phyloP scores from a whole-genome alignment of 495 filamentous ascomycete genomes.

The Amphirosellinia nigrospora region DNA sequence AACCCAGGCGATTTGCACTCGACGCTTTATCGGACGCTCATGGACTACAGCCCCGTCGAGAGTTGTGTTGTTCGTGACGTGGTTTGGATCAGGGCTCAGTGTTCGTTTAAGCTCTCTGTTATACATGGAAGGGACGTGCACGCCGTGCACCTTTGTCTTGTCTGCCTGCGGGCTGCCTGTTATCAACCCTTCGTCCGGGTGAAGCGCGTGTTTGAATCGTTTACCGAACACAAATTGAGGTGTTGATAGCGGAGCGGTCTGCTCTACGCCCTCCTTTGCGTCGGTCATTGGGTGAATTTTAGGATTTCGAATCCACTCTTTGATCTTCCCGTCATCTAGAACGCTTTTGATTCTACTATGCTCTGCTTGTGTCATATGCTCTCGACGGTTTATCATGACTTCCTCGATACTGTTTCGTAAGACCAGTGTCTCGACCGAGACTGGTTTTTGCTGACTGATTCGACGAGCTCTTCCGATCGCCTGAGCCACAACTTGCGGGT shows the following conservation, averaged over 20 bases:
- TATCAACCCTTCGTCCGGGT: slow-evolving; percentile 48
- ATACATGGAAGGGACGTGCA: slow-evolving; percentile 10
- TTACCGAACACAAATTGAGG: slow-evolving; percentile 68
- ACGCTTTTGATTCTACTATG: slow-evolving; percentile 69
- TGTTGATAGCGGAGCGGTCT: slow-evolving; percentile 61
- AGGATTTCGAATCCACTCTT: slow-evolving; percentile 77
- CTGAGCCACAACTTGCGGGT: slow-evolving; percentile 85
- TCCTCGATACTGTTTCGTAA: slow-evolving; percentile 85
- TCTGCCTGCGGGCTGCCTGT: slow-evolving; percentile 30
- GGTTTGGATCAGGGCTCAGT: slow-evolving; percentile 3
- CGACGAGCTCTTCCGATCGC: slow-evolving; percentile 90
- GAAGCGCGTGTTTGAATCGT: slow-evolving; percentile 41
- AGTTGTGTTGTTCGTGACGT: background rate
- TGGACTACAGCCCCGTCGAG: background rate
- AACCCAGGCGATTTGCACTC: slow-evolving; percentile 11
- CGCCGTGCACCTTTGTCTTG: background rate
- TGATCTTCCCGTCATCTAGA: slow-evolving; percentile 78
- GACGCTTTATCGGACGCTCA: slow-evolving; percentile 16
- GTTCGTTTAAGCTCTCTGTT: slow-evolving; percentile 28
- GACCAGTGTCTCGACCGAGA: slow-evolving; percentile 87
- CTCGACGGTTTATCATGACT: slow-evolving; percentile 73
- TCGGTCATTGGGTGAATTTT: slow-evolving; percentile 64
- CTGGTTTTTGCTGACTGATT: slow-evolving; percentile 81
- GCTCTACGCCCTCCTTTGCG: slow-evolving; percentile 52
- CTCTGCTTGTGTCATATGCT: slow-evolving; percentile 80